These are phyloP conservation scores for Zygosaccharomyces sapae DNA, from an alignment of 1,139 yeast species.

Conservation along the genomic window DNA sequence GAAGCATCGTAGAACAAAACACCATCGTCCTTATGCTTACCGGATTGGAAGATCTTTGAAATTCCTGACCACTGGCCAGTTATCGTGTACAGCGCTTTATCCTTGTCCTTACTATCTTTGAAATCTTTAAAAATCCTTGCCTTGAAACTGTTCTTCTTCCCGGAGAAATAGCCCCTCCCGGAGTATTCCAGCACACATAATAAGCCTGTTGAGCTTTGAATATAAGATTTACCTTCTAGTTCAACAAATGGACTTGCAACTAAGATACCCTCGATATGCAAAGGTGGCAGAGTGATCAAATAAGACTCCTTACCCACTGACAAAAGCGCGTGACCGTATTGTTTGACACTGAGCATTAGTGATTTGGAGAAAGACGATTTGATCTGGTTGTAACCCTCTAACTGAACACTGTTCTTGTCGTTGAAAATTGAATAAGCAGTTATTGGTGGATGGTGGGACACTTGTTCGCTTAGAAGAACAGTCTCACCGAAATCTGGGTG, in stretches of 20 bases:
- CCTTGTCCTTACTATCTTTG: slow-evolving; percentile 46
- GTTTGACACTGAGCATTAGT: slow-evolving; percentile 65
- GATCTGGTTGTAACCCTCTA: slow-evolving; percentile 88
- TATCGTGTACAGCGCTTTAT: slow-evolving; percentile 69
- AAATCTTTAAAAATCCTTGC: slow-evolving; percentile 66
- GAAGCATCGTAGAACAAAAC: slow-evolving; percentile 69
- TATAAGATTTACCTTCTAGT: slow-evolving; percentile 77
- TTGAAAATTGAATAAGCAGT: slow-evolving; percentile 82
- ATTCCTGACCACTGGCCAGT: slow-evolving; percentile 90
- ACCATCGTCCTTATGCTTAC: slow-evolving; percentile 36
- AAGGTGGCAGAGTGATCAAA: slow-evolving; percentile 83
- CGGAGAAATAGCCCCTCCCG: slow-evolving; percentile 95
- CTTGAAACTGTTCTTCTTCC: slow-evolving; percentile 88
- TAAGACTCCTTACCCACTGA: slow-evolving; percentile 64
- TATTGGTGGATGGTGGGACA: slow-evolving; percentile 92
- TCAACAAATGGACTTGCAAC: slow-evolving; percentile 89
- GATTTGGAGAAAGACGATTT: slow-evolving; percentile 77
- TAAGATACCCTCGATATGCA: slow-evolving; percentile 89
- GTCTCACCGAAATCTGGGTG: slow-evolving; percentile 63
- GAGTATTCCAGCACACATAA: slow-evolving; percentile 70
- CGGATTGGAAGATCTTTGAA: slow-evolving; percentile 44
- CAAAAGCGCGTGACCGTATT: slow-evolving; percentile 83
- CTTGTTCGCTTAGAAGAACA: slow-evolving; percentile 78
- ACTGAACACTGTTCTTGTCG: slow-evolving; percentile 58
- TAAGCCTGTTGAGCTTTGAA: slow-evolving; percentile 79